Percentiles rank a stretch among this genome's conserved stretches.
These are phyloP conservation scores for Spencermartinsiella europaea DNA, from an alignment of 805 yeast species.

Conservation along the genomic window DNA sequence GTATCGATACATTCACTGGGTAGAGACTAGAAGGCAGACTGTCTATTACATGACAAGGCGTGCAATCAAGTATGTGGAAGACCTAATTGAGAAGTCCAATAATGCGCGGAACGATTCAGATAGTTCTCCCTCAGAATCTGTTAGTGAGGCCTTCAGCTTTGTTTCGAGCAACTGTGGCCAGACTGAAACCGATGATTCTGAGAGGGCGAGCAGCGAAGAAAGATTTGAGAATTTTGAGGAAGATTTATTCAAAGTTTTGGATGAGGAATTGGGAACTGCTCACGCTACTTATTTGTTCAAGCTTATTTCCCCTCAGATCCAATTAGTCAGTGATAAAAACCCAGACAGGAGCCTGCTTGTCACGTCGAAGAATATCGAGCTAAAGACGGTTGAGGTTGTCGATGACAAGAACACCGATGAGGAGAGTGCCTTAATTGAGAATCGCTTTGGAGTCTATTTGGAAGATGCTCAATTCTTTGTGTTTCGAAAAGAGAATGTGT, in stretches of 20 bases:
- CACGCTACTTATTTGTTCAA: constrained; percentile 55
- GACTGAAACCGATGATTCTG: constrained; percentile 2
- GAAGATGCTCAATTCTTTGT: constrained; percentile 69
- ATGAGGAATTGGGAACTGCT: constrained; percentile 32
- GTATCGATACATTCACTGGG: constrained; percentile 51
- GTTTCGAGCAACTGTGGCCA: constrained; percentile 1
- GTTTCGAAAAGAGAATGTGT: constrained; percentile 48
- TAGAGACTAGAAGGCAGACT: constrained; percentile 42
- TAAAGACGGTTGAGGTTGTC: constrained; percentile 61
- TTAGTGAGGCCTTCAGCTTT: background rate
- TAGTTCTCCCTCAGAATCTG: background rate
- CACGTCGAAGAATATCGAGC: constrained; percentile 67
- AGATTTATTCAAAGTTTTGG: constrained; percentile 41
- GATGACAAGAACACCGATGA: constrained; percentile 38
- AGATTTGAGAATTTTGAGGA: constrained; percentile 41
- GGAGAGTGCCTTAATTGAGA: constrained; percentile 49
- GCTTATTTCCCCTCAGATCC: constrained; percentile 78
- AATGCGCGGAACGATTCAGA: background rate
- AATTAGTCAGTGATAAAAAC: constrained; percentile 49
- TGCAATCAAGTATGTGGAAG: constrained; percentile 47
- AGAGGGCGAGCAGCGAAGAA: constrained; percentile 10
- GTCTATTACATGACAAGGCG: constrained; percentile 42
- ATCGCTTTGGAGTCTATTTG: constrained; percentile 63
- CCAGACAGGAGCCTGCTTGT: constrained; percentile 59
- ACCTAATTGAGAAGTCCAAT: constrained; percentile 36